Percentiles rank a stretch among this genome's conserved stretches.
phyloP scores from a whole-genome alignment of 345 rosid genomes.

The Moricandia arvensis region DNA sequence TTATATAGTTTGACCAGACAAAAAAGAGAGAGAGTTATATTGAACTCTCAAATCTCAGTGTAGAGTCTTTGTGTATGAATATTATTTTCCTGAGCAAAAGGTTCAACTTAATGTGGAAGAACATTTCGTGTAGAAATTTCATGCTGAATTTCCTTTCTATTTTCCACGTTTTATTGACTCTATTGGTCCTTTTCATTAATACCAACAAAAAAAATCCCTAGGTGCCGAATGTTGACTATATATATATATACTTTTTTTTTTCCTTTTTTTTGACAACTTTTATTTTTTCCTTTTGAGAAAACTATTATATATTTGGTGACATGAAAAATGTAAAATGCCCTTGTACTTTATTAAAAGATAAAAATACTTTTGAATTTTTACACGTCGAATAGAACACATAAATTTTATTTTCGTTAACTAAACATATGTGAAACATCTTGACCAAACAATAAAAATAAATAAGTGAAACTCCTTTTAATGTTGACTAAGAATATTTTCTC shows the following conservation, averaged over 20 bases:
- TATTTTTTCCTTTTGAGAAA: no score
- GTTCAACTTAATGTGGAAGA: neutral
- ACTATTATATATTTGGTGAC: neutral
- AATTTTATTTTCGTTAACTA: neutral
- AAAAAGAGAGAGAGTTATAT: neutral
- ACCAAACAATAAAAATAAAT: neutral
- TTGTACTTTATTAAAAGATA: neutral
- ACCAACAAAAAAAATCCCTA: neutral
- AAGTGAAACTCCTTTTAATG: neutral
- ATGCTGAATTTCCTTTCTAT: neutral
- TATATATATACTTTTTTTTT: no score
- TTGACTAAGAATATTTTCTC: no score
- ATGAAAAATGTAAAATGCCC: neutral
- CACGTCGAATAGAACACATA: neutral
- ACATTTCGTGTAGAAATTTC: neutral
- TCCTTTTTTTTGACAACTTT: no score
- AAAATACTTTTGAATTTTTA: neutral
- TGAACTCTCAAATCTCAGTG: neutral
- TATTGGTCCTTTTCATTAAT: neutral
- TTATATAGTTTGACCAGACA: conserved; percentile 11
- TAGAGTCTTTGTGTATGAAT: conserved; percentile 3
- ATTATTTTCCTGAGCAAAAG: neutral
- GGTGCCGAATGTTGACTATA: neutral
- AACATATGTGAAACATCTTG: neutral
- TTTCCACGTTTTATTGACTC: neutral